Percentiles rank a stretch among this genome's conserved stretches.
Evolutionary conservation across 2,329 filamentous ascomycete species (phyloP).

Genomic region (Sarocladium brachiariae): DNA sequence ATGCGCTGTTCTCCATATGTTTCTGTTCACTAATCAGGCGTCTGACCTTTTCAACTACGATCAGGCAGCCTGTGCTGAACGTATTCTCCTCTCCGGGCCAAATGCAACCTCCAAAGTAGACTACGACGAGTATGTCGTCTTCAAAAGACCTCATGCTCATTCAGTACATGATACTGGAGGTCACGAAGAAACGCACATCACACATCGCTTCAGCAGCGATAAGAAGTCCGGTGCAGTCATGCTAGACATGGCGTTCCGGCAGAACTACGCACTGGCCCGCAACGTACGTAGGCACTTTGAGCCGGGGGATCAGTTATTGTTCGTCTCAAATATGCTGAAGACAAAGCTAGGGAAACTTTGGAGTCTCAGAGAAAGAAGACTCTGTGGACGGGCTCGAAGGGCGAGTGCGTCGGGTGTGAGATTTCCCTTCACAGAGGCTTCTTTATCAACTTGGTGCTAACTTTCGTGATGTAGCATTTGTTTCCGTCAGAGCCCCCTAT

Average conservation of each 20-base stretch:
- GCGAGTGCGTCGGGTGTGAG: slow-evolving; percentile 29
- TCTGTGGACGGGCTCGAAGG: slow-evolving; percentile 24
- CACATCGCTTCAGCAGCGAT: slow-evolving; percentile 27
- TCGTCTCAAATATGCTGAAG: too few species aligned
- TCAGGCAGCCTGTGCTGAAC: slow-evolving; percentile 24
- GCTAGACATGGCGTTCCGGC: slow-evolving; percentile 26
- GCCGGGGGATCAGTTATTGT: too few species aligned
- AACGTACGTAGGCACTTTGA: too few species aligned
- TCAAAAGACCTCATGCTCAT: slow-evolving; percentile 14
- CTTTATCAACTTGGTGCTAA: slow-evolving; percentile 8
- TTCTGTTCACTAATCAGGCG: slow-evolving; percentile 17
- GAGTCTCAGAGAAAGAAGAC: slow-evolving; percentile 16
- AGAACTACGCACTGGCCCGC: slow-evolving; percentile 22
- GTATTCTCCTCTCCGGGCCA: slow-evolving; percentile 25
- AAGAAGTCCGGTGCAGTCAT: slow-evolving; percentile 23
- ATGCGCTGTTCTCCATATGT: neutral
- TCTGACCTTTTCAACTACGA: slow-evolving; percentile 32
- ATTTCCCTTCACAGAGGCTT: neutral
- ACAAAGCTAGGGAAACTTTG: slow-evolving; percentile 18
- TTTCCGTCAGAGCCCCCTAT: slow-evolving; percentile 25
- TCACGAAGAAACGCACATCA: slow-evolving; percentile 20
- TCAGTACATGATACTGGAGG: neutral
- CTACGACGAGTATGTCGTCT: slow-evolving; percentile 33
- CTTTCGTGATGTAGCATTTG: slow-evolving; percentile 23
- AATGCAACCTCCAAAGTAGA: slow-evolving; percentile 25